Conservation (phyloP, 495 filamentous ascomycete species). For the Aspergillus affinis region DNA sequence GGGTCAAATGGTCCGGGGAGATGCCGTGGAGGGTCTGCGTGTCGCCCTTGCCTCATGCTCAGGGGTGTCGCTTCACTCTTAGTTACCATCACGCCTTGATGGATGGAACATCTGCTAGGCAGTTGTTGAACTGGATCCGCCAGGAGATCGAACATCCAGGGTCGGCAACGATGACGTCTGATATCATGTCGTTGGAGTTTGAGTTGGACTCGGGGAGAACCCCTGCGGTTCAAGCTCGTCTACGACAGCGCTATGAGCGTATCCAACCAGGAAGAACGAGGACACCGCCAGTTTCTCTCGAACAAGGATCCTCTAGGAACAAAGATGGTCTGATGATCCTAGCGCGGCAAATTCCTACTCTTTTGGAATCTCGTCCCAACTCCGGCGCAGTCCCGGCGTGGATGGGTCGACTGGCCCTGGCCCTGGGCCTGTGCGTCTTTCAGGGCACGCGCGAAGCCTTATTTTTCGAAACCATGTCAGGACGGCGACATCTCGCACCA, state of each 20-base stretch:
- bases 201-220: neutral
- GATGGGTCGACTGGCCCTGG: conserved; percentile 1
- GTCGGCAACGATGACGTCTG: neutral
- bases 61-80: neutral
- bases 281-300: neutral
- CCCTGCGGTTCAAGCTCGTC: neutral
- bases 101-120: conserved; percentile 1
- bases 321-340: neutral
- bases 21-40: conserved; percentile 3
- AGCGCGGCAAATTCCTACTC: neutral
- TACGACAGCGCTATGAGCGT: neutral
- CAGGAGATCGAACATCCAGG: neutral
- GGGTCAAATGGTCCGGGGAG: neutral
- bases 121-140: neutral
- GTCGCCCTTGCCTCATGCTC: neutral
- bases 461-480: conserved; percentile 6
- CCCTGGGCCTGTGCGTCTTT: neutral
- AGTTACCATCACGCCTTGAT: conserved; percentile 1
- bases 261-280: neutral
- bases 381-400: neutral
- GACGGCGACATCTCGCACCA: neutral
- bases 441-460: conserved; percentile 1
- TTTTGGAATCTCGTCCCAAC: neutral
- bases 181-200: neutral
- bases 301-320: neutral